These are phyloP conservation scores for Trichosporon ovoides DNA, from an alignment of 1,284 basidiomycete genomes.

Conservation along the genomic window DNA sequence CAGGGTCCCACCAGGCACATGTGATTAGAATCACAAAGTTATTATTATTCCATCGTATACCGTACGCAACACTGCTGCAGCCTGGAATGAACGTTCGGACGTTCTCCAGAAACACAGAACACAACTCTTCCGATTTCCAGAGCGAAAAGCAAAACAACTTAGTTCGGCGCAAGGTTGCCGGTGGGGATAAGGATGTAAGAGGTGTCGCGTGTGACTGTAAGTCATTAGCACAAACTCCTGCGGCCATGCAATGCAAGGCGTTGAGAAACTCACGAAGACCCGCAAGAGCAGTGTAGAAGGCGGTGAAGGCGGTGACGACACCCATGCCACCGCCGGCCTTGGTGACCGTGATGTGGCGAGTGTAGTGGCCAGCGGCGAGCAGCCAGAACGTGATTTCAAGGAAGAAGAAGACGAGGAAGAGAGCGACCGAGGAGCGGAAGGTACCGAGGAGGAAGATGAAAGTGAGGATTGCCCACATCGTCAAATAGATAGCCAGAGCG, in stretches of 20 bases:
- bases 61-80: not conserved
- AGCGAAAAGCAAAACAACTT: too few species aligned
- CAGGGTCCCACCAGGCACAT: too few species aligned
- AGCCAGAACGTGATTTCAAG: conserved; percentile 57
- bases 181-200: conserved; percentile 52
- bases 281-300: conserved; percentile 51
- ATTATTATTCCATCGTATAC: conserved; percentile 4
- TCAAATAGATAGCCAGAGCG: conserved; percentile 51
- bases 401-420: conserved; percentile 59
- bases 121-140: not conserved
- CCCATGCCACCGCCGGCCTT: conserved; percentile 73
- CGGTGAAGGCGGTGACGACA: conserved; percentile 41
- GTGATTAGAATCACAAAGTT: not conserved
- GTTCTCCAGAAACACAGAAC: too few species aligned
- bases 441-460: conserved; percentile 60
- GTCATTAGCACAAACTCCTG: not conserved
- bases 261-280: conserved; percentile 44
- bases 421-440: conserved; percentile 18
- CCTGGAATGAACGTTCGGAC: too few species aligned
- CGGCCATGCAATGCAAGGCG: too few species aligned
- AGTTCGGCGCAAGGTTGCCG: conserved; percentile 39
- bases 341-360: conserved; percentile 28
- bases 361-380: conserved; percentile 44
- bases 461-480: conserved; percentile 50
- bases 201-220: conserved; percentile 45